A percentile compares a stretch with the other conserved stretches of the same genome.
phyloP scores from a whole-genome alignment of 176 grass and related monocot genomes.

The Triticum turgidum region DNA sequence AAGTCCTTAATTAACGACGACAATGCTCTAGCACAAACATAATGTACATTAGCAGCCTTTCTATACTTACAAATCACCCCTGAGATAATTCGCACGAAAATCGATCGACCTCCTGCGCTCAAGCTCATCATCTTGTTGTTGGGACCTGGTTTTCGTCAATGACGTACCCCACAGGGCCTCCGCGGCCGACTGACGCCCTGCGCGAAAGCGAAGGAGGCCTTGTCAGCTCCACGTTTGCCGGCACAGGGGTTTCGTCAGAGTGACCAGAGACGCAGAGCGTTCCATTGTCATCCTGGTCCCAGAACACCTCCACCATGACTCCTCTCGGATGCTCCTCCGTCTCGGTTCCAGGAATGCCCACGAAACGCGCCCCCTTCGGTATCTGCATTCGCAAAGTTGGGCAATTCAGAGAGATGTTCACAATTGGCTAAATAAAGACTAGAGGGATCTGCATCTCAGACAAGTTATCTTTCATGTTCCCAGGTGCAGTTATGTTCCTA shows the following conservation, averaged over 20 bases:
- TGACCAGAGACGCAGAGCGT: slow-evolving; percentile 86
- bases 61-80: slow-evolving; percentile 17
- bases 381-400: slow-evolving; percentile 51
- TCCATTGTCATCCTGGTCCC: slow-evolving; percentile 87
- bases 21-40: slow-evolving; percentile 9
- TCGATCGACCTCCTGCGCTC: neutral
- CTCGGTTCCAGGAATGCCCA: slow-evolving; percentile 91
- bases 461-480: neutral
- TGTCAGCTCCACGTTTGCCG: slow-evolving; percentile 47
- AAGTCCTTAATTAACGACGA: neutral
- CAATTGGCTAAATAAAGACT: neutral
- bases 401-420: slow-evolving; percentile 5
- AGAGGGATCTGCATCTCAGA: slow-evolving; percentile 13
- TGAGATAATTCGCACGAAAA: slow-evolving; percentile 36
- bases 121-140: slow-evolving; percentile 44
- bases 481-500: neutral
- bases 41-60: slow-evolving; percentile 1
- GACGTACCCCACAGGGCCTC: slow-evolving; percentile 49
- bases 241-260: slow-evolving; percentile 57
- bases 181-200: slow-evolving; percentile 38
- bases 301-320: slow-evolving; percentile 89
- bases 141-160: slow-evolving; percentile 58
- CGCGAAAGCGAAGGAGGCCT: slow-evolving; percentile 39
- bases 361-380: slow-evolving; percentile 72
- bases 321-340: slow-evolving; percentile 79